A percentile compares a stretch with the other conserved stretches of the same genome.
phyloP scores from a whole-genome alignment of 768 basidiomycete species.

The Porpolomopsis calyptriformis region DNA sequence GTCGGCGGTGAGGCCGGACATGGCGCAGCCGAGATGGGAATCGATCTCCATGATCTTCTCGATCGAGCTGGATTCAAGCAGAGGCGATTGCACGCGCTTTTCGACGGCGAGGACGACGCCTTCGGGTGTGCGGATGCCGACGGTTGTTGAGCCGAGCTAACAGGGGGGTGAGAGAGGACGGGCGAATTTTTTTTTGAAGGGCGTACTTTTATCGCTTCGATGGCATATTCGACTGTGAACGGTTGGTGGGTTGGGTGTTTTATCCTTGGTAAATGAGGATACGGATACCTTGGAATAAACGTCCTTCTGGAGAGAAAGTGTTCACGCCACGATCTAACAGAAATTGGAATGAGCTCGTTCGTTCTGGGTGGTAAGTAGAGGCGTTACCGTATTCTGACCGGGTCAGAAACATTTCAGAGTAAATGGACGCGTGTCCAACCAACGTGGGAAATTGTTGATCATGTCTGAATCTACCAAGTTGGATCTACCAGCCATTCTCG shows the following conservation, averaged over 20 bases:
- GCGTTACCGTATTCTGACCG: constrained; percentile 84
- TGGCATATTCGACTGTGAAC: constrained; percentile 89
- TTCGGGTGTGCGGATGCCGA: constrained; percentile 83
- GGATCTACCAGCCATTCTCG: constrained; percentile 51
- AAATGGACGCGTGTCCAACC: constrained; percentile 1
- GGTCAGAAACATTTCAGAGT: constrained; percentile 71
- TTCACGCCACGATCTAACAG: constrained; percentile 86
- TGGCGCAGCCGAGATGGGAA: constrained; percentile 89
- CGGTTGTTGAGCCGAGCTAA: constrained; percentile 95
- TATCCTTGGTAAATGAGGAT: constrained; percentile 1
- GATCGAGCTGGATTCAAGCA: constrained; percentile 90
- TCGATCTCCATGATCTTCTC: constrained; percentile 99
- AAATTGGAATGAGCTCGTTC: constrained; percentile 1
- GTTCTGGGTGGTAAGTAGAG: background rate
- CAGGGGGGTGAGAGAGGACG: constrained; percentile 4
- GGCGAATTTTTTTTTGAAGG: background rate
- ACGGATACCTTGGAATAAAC: constrained; percentile 86
- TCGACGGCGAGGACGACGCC: constrained; percentile 94
- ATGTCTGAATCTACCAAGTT: constrained; percentile 34
- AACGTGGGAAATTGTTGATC: constrained; percentile 10
- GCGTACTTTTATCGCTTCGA: constrained; percentile 92
- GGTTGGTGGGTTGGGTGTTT: constrained; percentile 12
- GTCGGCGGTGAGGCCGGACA: constrained; percentile 96
- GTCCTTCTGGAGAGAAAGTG: constrained; percentile 98
- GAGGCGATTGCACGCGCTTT: constrained; percentile 95